Conservation (phyloP, 2,329 filamentous ascomycete genomes). For the Sarocladium strictum region DNA sequence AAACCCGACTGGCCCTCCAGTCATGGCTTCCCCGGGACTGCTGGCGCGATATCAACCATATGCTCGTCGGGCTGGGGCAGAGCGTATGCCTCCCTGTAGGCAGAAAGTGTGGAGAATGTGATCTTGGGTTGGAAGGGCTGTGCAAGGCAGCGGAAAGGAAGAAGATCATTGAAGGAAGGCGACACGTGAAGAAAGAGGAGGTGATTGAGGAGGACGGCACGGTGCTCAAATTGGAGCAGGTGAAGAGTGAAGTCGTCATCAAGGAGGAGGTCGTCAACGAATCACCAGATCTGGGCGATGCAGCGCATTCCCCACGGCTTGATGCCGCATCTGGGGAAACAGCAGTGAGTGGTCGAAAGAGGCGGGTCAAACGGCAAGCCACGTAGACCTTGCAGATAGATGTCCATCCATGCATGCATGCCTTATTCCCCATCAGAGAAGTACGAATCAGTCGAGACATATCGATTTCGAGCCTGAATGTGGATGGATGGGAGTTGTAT, state of each 20-base stretch:
- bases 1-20: constrained; percentile 69
- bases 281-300: not conserved
- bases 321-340: not conserved
- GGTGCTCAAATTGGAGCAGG: constrained; percentile 19
- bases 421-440: constrained; percentile 6
- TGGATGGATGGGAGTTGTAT: too few relatives aligned
- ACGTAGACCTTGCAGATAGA: constrained; percentile 2
- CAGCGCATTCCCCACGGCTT: not conserved
- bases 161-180: constrained; percentile 54
- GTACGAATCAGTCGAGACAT: not conserved
- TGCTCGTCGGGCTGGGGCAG: constrained; percentile 85
- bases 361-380: constrained; percentile 6
- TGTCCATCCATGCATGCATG: constrained; percentile 9
- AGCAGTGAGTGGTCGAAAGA: not conserved
- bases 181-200: constrained; percentile 28
- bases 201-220: constrained; percentile 15
- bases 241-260: constrained; percentile 18
- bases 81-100: constrained; percentile 78
- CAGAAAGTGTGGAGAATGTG: constrained; percentile 78
- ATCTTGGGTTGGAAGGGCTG: constrained; percentile 66
- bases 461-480: too few relatives aligned
- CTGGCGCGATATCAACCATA: constrained; percentile 89
- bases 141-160: constrained; percentile 67
- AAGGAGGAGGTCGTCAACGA: constrained; percentile 25
- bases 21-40: constrained; percentile 76